Conservation (phyloP, 192 early-diverging fungal species). For the Chytriomyces sp. region DNA sequence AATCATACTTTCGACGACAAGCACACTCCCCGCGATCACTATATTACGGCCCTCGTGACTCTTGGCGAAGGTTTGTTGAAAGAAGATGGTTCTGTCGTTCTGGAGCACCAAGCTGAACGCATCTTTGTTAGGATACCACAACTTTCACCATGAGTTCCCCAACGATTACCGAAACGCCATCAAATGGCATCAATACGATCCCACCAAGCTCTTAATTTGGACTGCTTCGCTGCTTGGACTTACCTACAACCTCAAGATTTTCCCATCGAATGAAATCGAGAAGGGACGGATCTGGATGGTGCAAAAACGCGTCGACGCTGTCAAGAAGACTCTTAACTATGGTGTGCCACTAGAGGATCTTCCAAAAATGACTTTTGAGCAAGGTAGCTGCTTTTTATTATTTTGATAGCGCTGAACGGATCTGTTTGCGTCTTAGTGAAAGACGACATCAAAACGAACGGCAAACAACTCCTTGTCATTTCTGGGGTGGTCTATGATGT, state of each 20-base stretch:
- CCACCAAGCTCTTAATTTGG: slow-evolving; percentile 59
- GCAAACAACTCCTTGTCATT: slow-evolving; percentile 78
- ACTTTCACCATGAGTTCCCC: slow-evolving; percentile 65
- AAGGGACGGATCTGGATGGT: slow-evolving; percentile 72
- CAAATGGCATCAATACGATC: slow-evolving; percentile 53
- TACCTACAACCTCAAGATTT: slow-evolving; percentile 50
- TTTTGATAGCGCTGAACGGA: neutral
- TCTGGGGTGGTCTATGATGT: slow-evolving; percentile 86
- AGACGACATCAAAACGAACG: slow-evolving; percentile 67
- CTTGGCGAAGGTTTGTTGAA: slow-evolving; percentile 63
- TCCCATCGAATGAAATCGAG: slow-evolving; percentile 49
- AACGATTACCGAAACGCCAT: slow-evolving; percentile 60
- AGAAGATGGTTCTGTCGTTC: no score
- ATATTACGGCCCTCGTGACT: slow-evolving; percentile 50
- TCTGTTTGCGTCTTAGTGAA: slow-evolving; percentile 39
- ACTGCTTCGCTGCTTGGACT: slow-evolving; percentile 40
- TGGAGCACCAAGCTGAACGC: no score
- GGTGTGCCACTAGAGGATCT: slow-evolving; percentile 72
- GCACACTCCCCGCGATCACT: slow-evolving; percentile 32
- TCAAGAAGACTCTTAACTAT: slow-evolving; percentile 66
- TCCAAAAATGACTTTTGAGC: slow-evolving; percentile 47
- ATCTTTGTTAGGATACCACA: no score
- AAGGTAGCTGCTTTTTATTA: slow-evolving; percentile 33
- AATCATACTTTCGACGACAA: slow-evolving; percentile 37
- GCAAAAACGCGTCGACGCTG: slow-evolving; percentile 68